Conservation (phyloP, 352 stramenopile genomes). For the Pythium grandisporangium region DNA sequence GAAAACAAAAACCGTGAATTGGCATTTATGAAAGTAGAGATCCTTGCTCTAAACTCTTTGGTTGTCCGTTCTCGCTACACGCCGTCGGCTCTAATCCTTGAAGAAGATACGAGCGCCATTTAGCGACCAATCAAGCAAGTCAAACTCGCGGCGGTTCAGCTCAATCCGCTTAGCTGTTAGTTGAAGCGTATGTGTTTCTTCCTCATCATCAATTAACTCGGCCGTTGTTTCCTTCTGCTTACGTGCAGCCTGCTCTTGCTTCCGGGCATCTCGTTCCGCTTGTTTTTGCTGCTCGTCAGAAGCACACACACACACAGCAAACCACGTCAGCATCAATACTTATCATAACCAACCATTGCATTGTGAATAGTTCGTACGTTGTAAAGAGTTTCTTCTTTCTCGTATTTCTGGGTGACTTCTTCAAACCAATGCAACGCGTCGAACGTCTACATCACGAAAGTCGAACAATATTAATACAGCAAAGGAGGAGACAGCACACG, state of each 20-base stretch:
- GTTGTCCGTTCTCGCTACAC: too few relatives aligned
- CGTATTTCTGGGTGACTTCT: slow-evolving; percentile 82
- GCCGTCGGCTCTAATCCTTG: slow-evolving; percentile 85
- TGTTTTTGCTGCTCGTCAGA: slow-evolving; percentile 45
- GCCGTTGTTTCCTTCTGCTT: slow-evolving; percentile 81
- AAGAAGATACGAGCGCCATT: slow-evolving; percentile 90
- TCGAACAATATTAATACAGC: too few relatives aligned
- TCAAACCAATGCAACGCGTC: slow-evolving; percentile 89
- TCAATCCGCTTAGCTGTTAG: slow-evolving; percentile 84
- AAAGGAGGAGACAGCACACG: slow-evolving; percentile 1
- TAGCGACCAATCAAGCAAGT: slow-evolving; percentile 87
- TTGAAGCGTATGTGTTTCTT: slow-evolving; percentile 82
- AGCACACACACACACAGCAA: too few relatives aligned
- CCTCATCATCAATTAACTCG: slow-evolving; percentile 80
- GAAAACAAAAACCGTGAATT: too few relatives aligned
- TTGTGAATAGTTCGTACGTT: slow-evolving; percentile 25
- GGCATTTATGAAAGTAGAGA: too few relatives aligned
- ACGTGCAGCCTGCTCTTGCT: slow-evolving; percentile 61
- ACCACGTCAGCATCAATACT: too few relatives aligned
- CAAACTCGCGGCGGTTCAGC: slow-evolving; percentile 81
- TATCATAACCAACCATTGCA: too few relatives aligned
- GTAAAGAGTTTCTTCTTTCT: slow-evolving; percentile 72
- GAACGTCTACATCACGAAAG: slow-evolving; percentile 43
- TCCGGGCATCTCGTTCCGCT: slow-evolving; percentile 66
- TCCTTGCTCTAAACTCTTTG: too few relatives aligned